Base-by-base conservation (phyloP, 352 stramenopile species). In the Phytophthora melonis region DNA sequence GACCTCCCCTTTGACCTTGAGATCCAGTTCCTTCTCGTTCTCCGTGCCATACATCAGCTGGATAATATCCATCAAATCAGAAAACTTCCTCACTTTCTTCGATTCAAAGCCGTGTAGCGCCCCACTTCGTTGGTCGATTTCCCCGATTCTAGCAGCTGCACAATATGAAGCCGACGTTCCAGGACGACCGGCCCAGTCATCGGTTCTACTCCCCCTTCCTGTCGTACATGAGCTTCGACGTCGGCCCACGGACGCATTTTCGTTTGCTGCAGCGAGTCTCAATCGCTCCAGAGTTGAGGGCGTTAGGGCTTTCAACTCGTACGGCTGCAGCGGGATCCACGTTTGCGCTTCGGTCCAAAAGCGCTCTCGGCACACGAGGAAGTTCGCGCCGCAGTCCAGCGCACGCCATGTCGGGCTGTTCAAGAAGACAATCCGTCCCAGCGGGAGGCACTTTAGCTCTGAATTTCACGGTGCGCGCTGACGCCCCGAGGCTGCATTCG, bases 401-500 rank as follows among this genome's bases (percentile, higher is more conserved):
- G 39, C 11, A 5, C 4, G 14, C 14, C 39, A 13, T 5, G 39
- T 45, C 14, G 5, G 14, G 10, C 11, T 13, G 14, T 45, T 45
- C 39, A 45, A 5, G 14, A 45, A 45, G 14, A 45, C 39, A 18
- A 45, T 45, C 2, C 11, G 10, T 10, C 39, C n/a, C 39, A 13
- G 39, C 14, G 4, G 39, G 39, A 45, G 39, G n/a, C 14, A 45
- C 39, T 45, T 45, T 45, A 1, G 10, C 11, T 18, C 18, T 13
- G 14, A 45, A 45, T 18, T 13, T 18, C 14, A 18, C 14, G 2
- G 36, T 9, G 18, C 10, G 10, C 14, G 1, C 36, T 13, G 36
- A 25, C 32, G 39, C 19, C 75, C 27, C 79, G 34, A 77, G 72
- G 6, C 3, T 7, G 27, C 27, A 32, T 2, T 32, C 2, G 2